A percentile compares a stretch with the other conserved stretches of the same genome.
These are phyloP conservation scores for Candida sakaeoensis DNA, from an alignment of 805 yeast genomes.

Conservation along the genomic window DNA sequence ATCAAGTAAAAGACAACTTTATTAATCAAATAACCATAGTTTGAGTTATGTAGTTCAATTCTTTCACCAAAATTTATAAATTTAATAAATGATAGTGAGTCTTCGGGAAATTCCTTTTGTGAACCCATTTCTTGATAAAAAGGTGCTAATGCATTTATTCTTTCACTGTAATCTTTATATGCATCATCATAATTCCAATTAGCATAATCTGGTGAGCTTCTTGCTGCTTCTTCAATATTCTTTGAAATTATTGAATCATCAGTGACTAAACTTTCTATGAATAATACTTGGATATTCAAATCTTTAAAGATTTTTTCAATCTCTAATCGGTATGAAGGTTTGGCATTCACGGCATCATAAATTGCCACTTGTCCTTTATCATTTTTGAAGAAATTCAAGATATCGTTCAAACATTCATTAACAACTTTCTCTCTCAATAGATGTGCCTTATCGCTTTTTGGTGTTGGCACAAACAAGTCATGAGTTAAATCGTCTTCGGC, in stretches of 20 bases:
- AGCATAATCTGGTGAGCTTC: conserved; percentile 80
- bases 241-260: conserved; percentile 63
- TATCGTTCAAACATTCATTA: conserved; percentile 63
- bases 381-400: conserved; percentile 62
- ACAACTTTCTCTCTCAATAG: conserved; percentile 56
- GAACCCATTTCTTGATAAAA: conserved; percentile 72
- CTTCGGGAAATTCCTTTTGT: conserved; percentile 22
- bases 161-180: conserved; percentile 66
- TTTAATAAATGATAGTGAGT: conserved; percentile 67
- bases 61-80: conserved; percentile 88
- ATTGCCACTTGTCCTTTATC: conserved; percentile 93
- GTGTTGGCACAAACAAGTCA: conserved; percentile 63
- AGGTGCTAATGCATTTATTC: conserved; percentile 65
- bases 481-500: conserved; percentile 50
- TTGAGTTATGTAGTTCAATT: conserved; percentile 73
- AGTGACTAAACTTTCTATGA: conserved; percentile 84
- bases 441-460: conserved; percentile 39
- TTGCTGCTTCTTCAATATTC: conserved; percentile 77
- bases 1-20: conserved; percentile 88
- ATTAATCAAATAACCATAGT: conserved; percentile 84
- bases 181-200: conserved; percentile 77
- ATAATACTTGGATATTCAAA: conserved; percentile 69
- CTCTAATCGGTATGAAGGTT: conserved; percentile 60
- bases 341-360: conserved; percentile 91
- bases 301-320: conserved; percentile 52